Percentiles rank a stretch among this genome's conserved stretches.
These are phyloP conservation scores for Phellopilus nigrolimitatus DNA, from an alignment of 1,284 basidiomycete species.

Conservation along the genomic window DNA sequence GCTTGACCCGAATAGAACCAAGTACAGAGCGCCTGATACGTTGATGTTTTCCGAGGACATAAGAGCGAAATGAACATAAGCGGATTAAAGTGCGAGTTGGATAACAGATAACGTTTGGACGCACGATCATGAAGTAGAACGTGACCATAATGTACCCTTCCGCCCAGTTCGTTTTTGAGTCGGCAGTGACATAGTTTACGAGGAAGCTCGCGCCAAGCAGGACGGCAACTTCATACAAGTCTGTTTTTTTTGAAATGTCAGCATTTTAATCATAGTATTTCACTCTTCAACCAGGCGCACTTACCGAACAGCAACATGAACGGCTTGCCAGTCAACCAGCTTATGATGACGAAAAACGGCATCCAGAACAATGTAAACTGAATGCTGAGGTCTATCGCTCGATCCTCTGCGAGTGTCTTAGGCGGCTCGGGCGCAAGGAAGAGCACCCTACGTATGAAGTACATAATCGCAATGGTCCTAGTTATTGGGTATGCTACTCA, in stretches of 20 bases:
- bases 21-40: conserved; percentile 42
- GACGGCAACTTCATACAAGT: conserved; percentile 55
- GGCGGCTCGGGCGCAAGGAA: conserved; percentile 37
- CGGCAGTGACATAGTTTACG: conserved; percentile 67
- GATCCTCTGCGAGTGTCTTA: conserved; percentile 47
- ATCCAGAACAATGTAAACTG: conserved; percentile 67
- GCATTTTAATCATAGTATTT: background rate
- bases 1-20: conserved; percentile 56
- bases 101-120: too few species aligned
- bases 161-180: conserved; percentile 67
- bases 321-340: conserved; percentile 53
- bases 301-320: conserved; percentile 53
- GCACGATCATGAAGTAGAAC: conserved; percentile 53
- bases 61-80: background rate
- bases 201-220: conserved; percentile 60
- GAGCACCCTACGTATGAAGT: conserved; percentile 31
- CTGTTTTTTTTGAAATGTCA: conserved; percentile 29
- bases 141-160: conserved; percentile 57
- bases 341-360: conserved; percentile 54
- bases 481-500: too few species aligned
- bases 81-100: background rate
- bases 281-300: conserved; percentile 14
- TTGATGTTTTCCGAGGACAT: too few species aligned
- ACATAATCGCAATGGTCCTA: conserved; percentile 27
- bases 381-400: conserved; percentile 61